Base-by-base conservation (phyloP, 305 asterid genomes). In the Fraxinus dipetala region DNA sequence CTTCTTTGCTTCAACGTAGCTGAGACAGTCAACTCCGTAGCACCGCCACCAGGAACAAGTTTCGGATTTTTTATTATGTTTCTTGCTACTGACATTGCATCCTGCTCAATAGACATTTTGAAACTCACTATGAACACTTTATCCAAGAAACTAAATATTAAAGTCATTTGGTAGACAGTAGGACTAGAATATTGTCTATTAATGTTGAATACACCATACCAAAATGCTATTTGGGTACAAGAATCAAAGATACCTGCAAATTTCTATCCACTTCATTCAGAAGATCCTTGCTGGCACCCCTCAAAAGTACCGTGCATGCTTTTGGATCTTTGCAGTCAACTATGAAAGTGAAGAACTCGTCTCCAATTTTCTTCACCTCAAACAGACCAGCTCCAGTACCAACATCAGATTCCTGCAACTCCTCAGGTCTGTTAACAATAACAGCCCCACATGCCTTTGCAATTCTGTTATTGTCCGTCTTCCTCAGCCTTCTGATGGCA, bases 1-100 rank as follows among this genome's bases (percentile, higher is more conserved):
- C 98, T 92, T 86, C 91, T 95, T 87, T 91, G 97, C 87, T 95
- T 95, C 86, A 93, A 82, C 83, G 85, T 89, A 82, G 97, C 98
- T 76, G 99, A 92, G 72, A 95, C 97, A 81, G 99, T 94, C 87
- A 92, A 86, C 90, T 95, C 99, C 3, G 98, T 91, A 63, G 96
- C 99, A 77, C 99, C 99, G 51, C 99, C 98, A 85, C 99, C 99
- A 7, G 99, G 99, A 59, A 95, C 96, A 76, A 95, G 98, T 87
- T 95, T 95, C 0, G 98, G 98, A 84, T 93, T 89, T 87, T 95
- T 94, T 36, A 95, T 86, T 48, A 95, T 94, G 87, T 95, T 95
- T 84, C 98, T 94, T 77, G 99, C 97, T 24, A 94, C 99, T 77
- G 97, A 93, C 98, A 92, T 91, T 9, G 99, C 99, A 87, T 95